phyloP scores from a whole-genome alignment of 2,329 filamentous ascomycete genomes.

The Aspergillus hortae region DNA sequence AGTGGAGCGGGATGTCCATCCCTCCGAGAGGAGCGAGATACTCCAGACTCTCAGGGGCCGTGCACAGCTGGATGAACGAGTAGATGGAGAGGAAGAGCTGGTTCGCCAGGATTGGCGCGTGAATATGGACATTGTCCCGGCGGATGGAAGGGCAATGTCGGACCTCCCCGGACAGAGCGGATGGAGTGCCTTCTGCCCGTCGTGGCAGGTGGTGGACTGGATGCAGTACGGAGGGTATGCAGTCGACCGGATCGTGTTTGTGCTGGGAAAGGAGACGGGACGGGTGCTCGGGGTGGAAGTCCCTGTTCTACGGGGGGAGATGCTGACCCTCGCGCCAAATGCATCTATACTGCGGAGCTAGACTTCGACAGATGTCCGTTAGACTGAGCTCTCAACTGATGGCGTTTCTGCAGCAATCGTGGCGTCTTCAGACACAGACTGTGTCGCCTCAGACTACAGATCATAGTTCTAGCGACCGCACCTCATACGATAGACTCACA shows the following conservation, averaged over 20 bases:
- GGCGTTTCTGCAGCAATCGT: no score
- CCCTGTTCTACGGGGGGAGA: conserved; percentile 31
- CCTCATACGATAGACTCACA: no score
- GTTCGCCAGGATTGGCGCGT: conserved; percentile 20
- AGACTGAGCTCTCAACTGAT: no score
- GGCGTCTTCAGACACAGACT: no score
- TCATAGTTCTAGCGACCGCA: neutral
- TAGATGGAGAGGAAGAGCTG: neutral
- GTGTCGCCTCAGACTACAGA: neutral
- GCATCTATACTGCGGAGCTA: no score
- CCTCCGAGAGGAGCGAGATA: neutral
- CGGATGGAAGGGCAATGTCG: conserved; percentile 16
- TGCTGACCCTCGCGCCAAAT: neutral
- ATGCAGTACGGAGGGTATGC: conserved; percentile 34
- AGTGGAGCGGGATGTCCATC: conserved; percentile 6
- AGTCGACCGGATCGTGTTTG: conserved; percentile 31
- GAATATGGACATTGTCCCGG: conserved; percentile 17
- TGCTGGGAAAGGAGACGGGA: conserved; percentile 18
- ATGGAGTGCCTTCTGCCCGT: conserved; percentile 23
- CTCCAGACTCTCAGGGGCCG: neutral
- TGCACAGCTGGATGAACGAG: neutral
- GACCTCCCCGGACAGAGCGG: conserved; percentile 24
- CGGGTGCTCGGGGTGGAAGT: conserved; percentile 30
- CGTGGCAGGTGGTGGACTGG: conserved; percentile 35
- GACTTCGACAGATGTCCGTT: no score